A percentile compares a stretch with the other conserved stretches of the same genome.
These are phyloP conservation scores for Candolleomyces aberdarensis DNA, from an alignment of 768 basidiomycete genomes.

Conservation along the genomic window DNA sequence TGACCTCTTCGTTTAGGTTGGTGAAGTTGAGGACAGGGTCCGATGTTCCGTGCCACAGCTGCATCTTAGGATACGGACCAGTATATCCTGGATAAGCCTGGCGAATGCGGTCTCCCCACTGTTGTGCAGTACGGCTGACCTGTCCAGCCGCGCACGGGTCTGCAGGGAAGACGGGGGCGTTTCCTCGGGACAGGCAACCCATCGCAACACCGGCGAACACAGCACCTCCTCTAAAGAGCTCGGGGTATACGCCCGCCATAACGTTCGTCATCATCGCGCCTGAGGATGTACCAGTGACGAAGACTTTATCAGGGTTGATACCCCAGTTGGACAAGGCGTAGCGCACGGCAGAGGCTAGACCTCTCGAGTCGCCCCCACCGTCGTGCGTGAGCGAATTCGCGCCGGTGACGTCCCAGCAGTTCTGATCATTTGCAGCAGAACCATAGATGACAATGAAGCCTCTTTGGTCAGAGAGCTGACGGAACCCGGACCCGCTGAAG, in stretches of 20 bases:
- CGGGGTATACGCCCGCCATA: slow-evolving; percentile 50
- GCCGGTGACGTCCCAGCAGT: slow-evolving; percentile 52
- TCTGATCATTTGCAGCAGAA: slow-evolving; percentile 36
- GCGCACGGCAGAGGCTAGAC: slow-evolving; percentile 42
- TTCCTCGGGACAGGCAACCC: slow-evolving; percentile 46
- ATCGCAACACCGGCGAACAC: slow-evolving; percentile 52
- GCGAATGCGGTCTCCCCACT: slow-evolving; percentile 49
- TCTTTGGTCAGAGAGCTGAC: slow-evolving; percentile 44
- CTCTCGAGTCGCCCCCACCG: slow-evolving; percentile 52
- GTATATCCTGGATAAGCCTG: slow-evolving; percentile 50
- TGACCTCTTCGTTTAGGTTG: slow-evolving; percentile 13
- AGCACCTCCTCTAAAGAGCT: slow-evolving; percentile 47
- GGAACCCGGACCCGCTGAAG: slow-evolving; percentile 45
- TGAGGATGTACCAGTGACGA: slow-evolving; percentile 49
- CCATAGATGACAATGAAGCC: slow-evolving; percentile 55
- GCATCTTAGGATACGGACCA: slow-evolving; percentile 48
- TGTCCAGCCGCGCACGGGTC: slow-evolving; percentile 43
- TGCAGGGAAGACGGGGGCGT: slow-evolving; percentile 39
- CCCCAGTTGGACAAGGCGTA: slow-evolving; percentile 47
- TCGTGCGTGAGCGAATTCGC: slow-evolving; percentile 52
- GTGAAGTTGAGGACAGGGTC: slow-evolving; percentile 8
- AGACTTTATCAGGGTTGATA: slow-evolving; percentile 45
- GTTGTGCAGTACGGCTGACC: slow-evolving; percentile 39
- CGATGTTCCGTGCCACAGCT: slow-evolving; percentile 52
- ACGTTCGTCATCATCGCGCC: slow-evolving; percentile 65